These are phyloP conservation scores for Nicotiana tomentosiformis DNA, from an alignment of 257 asterid genomes.

Conservation along the genomic window DNA sequence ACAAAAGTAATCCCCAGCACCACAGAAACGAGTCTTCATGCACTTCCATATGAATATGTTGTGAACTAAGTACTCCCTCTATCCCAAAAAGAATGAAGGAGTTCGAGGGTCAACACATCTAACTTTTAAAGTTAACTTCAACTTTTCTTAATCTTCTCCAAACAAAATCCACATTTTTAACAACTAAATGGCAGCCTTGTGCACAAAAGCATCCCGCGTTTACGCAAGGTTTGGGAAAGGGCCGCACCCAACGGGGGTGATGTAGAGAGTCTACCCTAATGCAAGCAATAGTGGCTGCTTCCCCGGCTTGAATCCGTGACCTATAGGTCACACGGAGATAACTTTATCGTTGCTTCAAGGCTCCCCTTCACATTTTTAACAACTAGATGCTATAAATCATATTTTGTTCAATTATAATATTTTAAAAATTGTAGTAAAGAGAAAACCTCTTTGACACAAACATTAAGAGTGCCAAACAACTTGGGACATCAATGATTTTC, in stretches of 20 bases:
- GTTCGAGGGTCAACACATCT: neutral
- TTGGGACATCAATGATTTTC: neutral
- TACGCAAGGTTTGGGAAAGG: too few species aligned
- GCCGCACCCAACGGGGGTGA: too few species aligned
- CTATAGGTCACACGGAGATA: too few species aligned
- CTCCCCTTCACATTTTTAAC: neutral
- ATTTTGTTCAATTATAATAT: neutral
- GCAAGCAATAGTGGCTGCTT: too few species aligned
- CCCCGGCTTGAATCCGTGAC: too few species aligned
- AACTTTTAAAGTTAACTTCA: neutral
- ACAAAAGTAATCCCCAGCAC: neutral
- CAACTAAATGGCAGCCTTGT: neutral
- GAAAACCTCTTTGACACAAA: neutral
- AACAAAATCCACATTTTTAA: neutral
- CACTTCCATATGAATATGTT: neutral
- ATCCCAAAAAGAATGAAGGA: neutral
- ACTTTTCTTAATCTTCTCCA: neutral
- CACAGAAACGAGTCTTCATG: neutral
- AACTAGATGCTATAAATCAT: neutral
- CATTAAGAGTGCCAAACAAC: neutral
- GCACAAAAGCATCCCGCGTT: too few species aligned
- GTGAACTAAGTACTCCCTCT: neutral
- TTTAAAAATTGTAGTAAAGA: neutral
- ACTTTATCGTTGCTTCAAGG: too few species aligned
- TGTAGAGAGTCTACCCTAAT: too few species aligned